Conservation (phyloP, 345 rosid genomes). For the Corymbia maculata region DNA sequence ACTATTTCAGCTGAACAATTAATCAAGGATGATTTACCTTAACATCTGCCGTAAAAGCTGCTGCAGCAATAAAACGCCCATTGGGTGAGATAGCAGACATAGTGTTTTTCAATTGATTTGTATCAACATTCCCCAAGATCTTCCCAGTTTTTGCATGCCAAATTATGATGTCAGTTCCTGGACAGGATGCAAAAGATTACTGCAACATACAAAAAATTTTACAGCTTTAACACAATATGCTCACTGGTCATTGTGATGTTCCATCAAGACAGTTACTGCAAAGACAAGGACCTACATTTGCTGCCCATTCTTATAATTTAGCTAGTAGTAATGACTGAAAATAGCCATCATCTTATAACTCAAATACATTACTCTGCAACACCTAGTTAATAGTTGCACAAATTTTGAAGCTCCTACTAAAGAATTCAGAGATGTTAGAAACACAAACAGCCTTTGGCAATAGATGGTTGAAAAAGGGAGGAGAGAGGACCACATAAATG, state of each 20-base stretch:
- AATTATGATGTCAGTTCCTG: constrained; percentile 86
- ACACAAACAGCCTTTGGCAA: neutral
- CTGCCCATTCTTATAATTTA: neutral
- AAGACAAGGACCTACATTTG: neutral
- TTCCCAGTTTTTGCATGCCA: constrained; percentile 98
- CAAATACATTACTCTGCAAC: neutral
- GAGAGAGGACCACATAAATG: neutral
- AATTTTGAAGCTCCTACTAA: neutral
- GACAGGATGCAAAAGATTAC: neutral
- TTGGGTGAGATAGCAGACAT: constrained; percentile 92
- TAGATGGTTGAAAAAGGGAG: neutral
- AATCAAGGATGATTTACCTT: constrained; percentile 38
- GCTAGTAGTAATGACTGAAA: neutral
- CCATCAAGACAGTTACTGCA: neutral
- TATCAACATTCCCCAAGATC: constrained; percentile 70
- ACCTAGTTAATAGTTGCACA: neutral
- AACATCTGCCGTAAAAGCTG: constrained; percentile 98
- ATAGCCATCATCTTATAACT: neutral
- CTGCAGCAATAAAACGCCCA: constrained; percentile 97
- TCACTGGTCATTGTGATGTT: neutral
- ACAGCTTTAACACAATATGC: neutral
- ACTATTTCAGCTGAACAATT: neutral
- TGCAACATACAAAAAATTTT: neutral
- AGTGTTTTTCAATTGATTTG: constrained; percentile 89
- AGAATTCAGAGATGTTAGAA: neutral